Evolutionary conservation across 495 filamentous ascomycete genomes (phyloP).

Genomic region (Podospora bellae-mahoneyi): DNA sequence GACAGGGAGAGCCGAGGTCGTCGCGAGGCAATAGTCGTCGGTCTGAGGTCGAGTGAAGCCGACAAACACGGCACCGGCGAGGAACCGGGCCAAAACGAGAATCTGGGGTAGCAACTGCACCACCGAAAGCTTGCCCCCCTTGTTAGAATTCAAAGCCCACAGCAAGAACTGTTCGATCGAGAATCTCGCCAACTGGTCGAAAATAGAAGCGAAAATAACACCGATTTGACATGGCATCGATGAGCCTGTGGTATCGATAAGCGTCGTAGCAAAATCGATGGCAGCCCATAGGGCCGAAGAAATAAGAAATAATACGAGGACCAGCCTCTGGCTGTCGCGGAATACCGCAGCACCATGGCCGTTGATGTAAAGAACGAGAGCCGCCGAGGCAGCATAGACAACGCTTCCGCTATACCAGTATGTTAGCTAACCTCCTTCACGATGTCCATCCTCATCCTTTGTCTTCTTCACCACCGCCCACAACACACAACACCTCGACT

Average conservation of each 20-base stretch:
- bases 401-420: slow-evolving; percentile 43
- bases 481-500: neutral
- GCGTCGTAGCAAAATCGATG: slow-evolving; percentile 45
- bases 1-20: slow-evolving; percentile 43
- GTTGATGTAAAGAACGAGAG: slow-evolving; percentile 49
- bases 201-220: slow-evolving; percentile 46
- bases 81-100: slow-evolving; percentile 43
- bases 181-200: slow-evolving; percentile 52
- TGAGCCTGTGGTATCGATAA: slow-evolving; percentile 41
- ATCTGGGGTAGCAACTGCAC: slow-evolving; percentile 39
- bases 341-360: slow-evolving; percentile 49
- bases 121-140: slow-evolving; percentile 30
- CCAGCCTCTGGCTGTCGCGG: slow-evolving; percentile 60
- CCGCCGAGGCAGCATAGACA: slow-evolving; percentile 50
- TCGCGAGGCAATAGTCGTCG: slow-evolving; percentile 48
- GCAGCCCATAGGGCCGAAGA: slow-evolving; percentile 52
- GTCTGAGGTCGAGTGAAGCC: slow-evolving; percentile 50
- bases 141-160: slow-evolving; percentile 43
- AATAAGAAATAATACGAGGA: slow-evolving; percentile 53
- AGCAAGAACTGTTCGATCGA: slow-evolving; percentile 51
- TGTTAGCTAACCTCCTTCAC: neutral
- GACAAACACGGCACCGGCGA: slow-evolving; percentile 47
- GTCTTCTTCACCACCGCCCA: neutral
- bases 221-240: slow-evolving; percentile 47
- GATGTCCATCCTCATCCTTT: neutral